A percentile compares a stretch with the other conserved stretches of the same genome.
Conservation (phyloP, 2,329 filamentous ascomycete species). For the Phialocephala subalpina region DNA sequence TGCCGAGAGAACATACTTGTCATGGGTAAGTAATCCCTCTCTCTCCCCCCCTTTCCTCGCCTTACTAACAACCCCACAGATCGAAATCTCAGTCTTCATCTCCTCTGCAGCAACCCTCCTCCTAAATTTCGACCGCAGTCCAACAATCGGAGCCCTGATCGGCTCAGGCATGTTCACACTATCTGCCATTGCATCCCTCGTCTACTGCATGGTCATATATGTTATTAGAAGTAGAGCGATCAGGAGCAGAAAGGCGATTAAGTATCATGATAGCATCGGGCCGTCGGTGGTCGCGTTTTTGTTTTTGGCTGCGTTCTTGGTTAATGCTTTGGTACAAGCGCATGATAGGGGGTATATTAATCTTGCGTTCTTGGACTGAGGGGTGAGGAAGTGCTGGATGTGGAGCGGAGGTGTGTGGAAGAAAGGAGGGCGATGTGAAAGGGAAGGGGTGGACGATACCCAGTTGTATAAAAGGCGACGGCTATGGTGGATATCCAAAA, state of each 20-base stretch:
- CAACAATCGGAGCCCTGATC: slow-evolving; percentile 66
- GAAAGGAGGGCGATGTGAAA: too few species aligned
- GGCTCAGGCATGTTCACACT: slow-evolving; percentile 83
- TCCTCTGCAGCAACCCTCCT: slow-evolving; percentile 86
- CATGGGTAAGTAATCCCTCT: slow-evolving; percentile 75
- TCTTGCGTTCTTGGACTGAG: neutral
- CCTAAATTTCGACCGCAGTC: slow-evolving; percentile 77
- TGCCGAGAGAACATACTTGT: slow-evolving; percentile 92
- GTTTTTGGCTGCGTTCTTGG: neutral
- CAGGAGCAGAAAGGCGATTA: slow-evolving; percentile 81
- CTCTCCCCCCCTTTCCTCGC: slow-evolving; percentile 13
- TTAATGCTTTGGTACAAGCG: neutral
- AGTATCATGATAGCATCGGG: slow-evolving; percentile 90
- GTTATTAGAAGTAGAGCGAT: slow-evolving; percentile 89
- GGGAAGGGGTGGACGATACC: too few species aligned
- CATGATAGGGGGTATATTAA: slow-evolving; percentile 6
- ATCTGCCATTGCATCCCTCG: slow-evolving; percentile 78
- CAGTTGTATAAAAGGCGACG: neutral
- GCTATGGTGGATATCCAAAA: neutral
- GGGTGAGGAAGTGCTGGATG: neutral
- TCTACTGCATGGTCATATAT: slow-evolving; percentile 86
- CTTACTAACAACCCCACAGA: slow-evolving; percentile 54
- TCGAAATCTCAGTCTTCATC: slow-evolving; percentile 96
- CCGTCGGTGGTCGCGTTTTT: slow-evolving; percentile 74
- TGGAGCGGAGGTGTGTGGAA: neutral